Conservation (phyloP, 2,329 filamentous ascomycete species). For the Rhynchosporium graminicola region DNA sequence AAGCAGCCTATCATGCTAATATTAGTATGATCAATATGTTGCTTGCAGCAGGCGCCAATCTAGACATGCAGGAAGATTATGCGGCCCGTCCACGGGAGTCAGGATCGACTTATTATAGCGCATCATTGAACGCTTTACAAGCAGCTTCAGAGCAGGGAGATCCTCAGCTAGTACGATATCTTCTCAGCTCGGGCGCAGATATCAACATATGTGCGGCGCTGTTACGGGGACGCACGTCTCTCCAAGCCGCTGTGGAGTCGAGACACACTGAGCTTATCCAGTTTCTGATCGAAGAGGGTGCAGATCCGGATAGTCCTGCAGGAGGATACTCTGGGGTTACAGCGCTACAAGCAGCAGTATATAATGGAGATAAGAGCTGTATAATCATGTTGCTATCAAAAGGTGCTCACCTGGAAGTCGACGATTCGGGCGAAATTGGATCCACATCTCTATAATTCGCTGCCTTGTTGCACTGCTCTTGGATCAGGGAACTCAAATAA, state of each 20-base stretch:
- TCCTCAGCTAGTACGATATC: not conserved
- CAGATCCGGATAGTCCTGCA: constrained; percentile 8
- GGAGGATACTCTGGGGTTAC: constrained; percentile 2
- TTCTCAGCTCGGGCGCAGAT: not conserved
- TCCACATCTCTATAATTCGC: too few relatives aligned
- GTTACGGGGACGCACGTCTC: not conserved
- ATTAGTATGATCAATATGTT: not conserved
- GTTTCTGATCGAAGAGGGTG: not conserved
- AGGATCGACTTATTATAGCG: not conserved
- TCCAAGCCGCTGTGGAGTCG: not conserved
- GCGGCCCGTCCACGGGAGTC: not conserved
- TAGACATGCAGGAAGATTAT: not conserved
- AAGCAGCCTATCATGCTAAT: not conserved
- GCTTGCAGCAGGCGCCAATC: not conserved
- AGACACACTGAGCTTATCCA: not conserved
- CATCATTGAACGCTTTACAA: not conserved
- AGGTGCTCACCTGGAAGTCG: too few relatives aligned
- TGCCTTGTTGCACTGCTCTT: too few relatives aligned
- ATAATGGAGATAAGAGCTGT: too few relatives aligned
- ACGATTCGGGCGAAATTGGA: not conserved
- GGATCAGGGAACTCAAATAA: too few relatives aligned
- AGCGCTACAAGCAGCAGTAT: constrained; percentile 9
- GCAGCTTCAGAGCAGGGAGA: not conserved
- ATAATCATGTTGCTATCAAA: too few relatives aligned
- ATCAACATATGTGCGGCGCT: not conserved